Conservation (phyloP, 352 stramenopile genomes). For the Phytopythium oedochilum region DNA sequence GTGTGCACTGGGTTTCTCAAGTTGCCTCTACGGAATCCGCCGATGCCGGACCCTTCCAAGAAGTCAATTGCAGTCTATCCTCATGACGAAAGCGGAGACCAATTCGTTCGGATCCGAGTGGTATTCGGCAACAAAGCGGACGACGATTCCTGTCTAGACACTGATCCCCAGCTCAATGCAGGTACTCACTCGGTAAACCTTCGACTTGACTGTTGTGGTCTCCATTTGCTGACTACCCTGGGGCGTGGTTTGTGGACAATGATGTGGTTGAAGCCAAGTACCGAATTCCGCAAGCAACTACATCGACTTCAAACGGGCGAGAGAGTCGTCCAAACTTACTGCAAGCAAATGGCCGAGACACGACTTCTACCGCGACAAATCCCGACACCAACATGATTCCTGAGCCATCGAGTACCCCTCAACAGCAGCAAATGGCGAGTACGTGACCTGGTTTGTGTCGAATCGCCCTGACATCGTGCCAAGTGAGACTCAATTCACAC, state of each 20-base stretch:
- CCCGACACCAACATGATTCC: background rate
- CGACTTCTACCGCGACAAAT: background rate
- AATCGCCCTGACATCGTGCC: background rate
- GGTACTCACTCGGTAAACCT: slow-evolving; percentile 12
- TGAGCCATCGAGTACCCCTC: background rate
- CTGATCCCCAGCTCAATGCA: slow-evolving; percentile 33
- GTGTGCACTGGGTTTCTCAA: slow-evolving; percentile 29
- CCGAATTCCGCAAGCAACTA: background rate
- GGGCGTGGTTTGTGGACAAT: background rate
- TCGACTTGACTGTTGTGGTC: too few species aligned
- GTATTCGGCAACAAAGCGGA: slow-evolving; percentile 19
- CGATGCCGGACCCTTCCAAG: slow-evolving; percentile 37
- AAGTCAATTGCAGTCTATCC: slow-evolving; percentile 4
- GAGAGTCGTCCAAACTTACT: background rate
- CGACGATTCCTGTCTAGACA: slow-evolving; percentile 18
- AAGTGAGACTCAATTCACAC: background rate
- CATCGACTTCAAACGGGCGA: background rate
- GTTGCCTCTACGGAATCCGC: slow-evolving; percentile 30
- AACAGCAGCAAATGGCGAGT: background rate
- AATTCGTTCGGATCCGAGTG: slow-evolving; percentile 30
- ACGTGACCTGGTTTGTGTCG: background rate
- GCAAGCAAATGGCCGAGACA: background rate
- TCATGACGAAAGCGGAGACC: slow-evolving; percentile 5
- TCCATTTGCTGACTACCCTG: background rate
- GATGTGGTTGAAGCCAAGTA: background rate